These are phyloP conservation scores for Saccharomyces hybrid DNA, from an alignment of 1,139 yeast species.

Conservation along the genomic window DNA sequence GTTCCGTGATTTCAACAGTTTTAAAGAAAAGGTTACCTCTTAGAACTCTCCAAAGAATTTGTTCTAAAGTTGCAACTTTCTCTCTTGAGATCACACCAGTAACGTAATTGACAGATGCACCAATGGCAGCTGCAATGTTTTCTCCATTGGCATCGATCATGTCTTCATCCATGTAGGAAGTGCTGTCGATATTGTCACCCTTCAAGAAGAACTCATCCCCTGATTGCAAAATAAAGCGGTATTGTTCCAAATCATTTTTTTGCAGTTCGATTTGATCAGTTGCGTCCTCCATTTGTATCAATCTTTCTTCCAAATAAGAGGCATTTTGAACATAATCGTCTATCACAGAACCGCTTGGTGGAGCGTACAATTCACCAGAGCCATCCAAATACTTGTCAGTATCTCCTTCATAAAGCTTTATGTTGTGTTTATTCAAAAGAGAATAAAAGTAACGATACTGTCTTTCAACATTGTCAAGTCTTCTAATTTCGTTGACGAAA, in stretches of 20 bases:
- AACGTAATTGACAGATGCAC: constrained; percentile 49
- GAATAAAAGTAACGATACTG: constrained; percentile 41
- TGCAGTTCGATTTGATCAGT: constrained; percentile 46
- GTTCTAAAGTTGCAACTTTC: constrained; percentile 65
- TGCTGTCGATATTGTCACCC: constrained; percentile 11
- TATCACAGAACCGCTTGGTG: constrained; percentile 55
- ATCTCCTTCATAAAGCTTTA: constrained; percentile 41
- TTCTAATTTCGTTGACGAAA: constrained; percentile 73
- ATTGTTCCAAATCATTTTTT: constrained; percentile 53
- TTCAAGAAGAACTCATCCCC: constrained; percentile 59
- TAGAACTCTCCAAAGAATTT: constrained; percentile 85
- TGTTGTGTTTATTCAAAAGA: constrained; percentile 43
- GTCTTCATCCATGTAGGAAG: constrained; percentile 7
- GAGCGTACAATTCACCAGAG: constrained; percentile 7
- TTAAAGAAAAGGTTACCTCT: constrained; percentile 83
- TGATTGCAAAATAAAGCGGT: constrained; percentile 60
- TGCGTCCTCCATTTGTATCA: constrained; percentile 49
- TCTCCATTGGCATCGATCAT: constrained; percentile 12
- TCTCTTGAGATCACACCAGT: constrained; percentile 77
- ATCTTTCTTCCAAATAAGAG: constrained; percentile 50
- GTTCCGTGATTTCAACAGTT: constrained; percentile 58
- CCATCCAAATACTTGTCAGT: constrained; percentile 7
- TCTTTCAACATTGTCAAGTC: constrained; percentile 55
- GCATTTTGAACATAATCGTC: constrained; percentile 70
- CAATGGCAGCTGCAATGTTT: constrained; percentile 7